Evolutionary conservation across 129 eudicot species (phyloP).

Genomic region (Pseudognaphalium luteoalbum): DNA sequence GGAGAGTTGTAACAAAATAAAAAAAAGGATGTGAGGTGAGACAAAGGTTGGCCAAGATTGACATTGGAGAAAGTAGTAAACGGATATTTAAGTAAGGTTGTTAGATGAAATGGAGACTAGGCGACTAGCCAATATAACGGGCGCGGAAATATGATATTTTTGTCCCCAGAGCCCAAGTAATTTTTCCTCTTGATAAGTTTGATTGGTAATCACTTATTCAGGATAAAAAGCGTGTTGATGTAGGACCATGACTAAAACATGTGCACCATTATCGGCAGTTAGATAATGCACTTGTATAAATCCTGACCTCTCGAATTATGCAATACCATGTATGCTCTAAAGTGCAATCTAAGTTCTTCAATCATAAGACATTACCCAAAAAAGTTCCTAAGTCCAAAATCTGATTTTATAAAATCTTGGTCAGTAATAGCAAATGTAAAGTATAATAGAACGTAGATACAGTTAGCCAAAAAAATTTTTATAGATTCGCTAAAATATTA

Average conservation of each 20-base stretch:
- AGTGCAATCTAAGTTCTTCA: not conserved
- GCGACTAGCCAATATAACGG: not conserved
- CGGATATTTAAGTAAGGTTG: no score
- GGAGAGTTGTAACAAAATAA: no score
- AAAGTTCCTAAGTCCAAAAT: not conserved
- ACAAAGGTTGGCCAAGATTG: no score
- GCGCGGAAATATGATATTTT: not conserved
- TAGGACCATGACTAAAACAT: not conserved
- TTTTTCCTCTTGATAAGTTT: not conserved
- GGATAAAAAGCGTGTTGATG: not conserved
- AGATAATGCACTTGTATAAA: not conserved
- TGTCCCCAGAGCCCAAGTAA: not conserved
- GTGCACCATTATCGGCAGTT: not conserved
- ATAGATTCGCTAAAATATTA: not conserved
- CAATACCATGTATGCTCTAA: conserved; percentile 1
- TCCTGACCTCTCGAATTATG: not conserved
- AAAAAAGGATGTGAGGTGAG: no score
- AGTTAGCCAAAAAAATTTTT: not conserved
- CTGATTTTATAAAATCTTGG: no score
- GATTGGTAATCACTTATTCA: not conserved
- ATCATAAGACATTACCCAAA: not conserved
- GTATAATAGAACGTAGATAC: not conserved
- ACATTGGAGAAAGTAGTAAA: no score
- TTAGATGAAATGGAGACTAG: no score
- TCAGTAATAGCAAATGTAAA: not conserved